Evolutionary conservation across 805 yeast species (phyloP).

Genomic region (Candida tallmaniae): DNA sequence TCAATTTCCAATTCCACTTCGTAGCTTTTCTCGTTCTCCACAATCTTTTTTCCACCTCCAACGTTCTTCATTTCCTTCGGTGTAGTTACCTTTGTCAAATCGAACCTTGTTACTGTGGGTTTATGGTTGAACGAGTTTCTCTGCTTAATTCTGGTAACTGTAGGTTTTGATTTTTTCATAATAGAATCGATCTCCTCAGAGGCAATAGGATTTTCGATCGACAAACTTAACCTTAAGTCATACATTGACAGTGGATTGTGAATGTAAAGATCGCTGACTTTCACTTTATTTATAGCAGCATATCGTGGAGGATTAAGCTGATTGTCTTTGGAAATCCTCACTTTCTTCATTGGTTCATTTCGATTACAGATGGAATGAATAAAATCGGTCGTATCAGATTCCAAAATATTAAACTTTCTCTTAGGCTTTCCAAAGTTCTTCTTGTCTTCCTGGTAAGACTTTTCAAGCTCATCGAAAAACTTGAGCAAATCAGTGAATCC

Average conservation of each 20-base stretch:
- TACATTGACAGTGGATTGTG: conserved; percentile 72
- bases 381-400: conserved; percentile 59
- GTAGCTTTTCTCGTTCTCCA: conserved; percentile 29
- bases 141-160: conserved; percentile 62
- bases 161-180: conserved; percentile 48
- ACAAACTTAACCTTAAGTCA: conserved; percentile 72
- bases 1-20: conserved; percentile 43
- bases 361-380: conserved; percentile 59
- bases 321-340: conserved; percentile 64
- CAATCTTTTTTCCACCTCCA: conserved; percentile 28
- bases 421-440: conserved; percentile 27
- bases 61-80: conserved; percentile 35
- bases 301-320: conserved; percentile 58
- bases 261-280: conserved; percentile 68
- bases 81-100: conserved; percentile 56
- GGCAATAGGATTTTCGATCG: conserved; percentile 70
- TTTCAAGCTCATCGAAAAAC: conserved; percentile 53
- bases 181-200: conserved; percentile 51
- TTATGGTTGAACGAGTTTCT: conserved; percentile 68
- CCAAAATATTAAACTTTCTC: conserved; percentile 54
- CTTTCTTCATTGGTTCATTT: conserved; percentile 58
- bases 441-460: conserved; percentile 40
- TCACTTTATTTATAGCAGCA: conserved; percentile 66
- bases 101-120: conserved; percentile 70
- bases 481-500: conserved; percentile 55